These are phyloP conservation scores for Rhodotorula sp. DNA, from an alignment of 1,284 basidiomycete species.

Conservation along the genomic window DNA sequence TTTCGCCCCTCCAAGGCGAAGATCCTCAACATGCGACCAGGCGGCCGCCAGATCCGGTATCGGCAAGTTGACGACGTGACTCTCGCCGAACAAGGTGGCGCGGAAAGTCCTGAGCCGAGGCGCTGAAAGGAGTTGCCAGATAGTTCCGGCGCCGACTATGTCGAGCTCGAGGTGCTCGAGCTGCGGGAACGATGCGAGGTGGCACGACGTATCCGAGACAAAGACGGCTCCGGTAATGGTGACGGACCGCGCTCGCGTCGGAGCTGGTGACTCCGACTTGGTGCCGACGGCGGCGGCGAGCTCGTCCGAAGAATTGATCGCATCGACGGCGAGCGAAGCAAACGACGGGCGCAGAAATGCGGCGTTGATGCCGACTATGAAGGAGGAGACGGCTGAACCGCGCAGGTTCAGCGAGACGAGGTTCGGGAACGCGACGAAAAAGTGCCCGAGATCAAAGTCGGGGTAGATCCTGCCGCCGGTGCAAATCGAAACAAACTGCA, in stretches of 20 bases:
- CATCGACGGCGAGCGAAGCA: neutral
- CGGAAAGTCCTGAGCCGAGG: constrained; percentile 11
- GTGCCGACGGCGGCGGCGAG: neutral
- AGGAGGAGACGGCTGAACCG: constrained; percentile 14
- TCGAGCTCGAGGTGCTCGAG: constrained; percentile 28
- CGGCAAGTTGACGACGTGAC: neutral
- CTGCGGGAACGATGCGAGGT: constrained; percentile 19
- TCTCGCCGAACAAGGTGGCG: constrained; percentile 15
- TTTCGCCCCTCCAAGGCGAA: constrained; percentile 23
- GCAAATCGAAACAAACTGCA: constrained; percentile 7
- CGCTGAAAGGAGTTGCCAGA: constrained; percentile 24
- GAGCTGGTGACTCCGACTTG: neutral
- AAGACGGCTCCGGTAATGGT: constrained; percentile 19
- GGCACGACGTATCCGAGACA: constrained; percentile 7
- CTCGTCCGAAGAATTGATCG: neutral
- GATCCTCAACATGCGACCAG: constrained; percentile 18
- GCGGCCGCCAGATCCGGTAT: constrained; percentile 17
- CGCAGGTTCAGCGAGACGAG: constrained; percentile 13
- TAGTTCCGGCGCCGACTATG: constrained; percentile 9
- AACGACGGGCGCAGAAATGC: constrained; percentile 12
- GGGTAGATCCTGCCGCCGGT: constrained; percentile 19
- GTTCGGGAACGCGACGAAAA: constrained; percentile 13
- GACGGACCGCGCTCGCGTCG: constrained; percentile 7
- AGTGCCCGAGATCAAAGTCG: constrained; percentile 17
- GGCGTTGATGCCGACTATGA: constrained; percentile 16